A percentile compares a stretch with the other conserved stretches of the same genome.
Conservation (phyloP, 306 rosid species). For the Cicer arietinum region DNA sequence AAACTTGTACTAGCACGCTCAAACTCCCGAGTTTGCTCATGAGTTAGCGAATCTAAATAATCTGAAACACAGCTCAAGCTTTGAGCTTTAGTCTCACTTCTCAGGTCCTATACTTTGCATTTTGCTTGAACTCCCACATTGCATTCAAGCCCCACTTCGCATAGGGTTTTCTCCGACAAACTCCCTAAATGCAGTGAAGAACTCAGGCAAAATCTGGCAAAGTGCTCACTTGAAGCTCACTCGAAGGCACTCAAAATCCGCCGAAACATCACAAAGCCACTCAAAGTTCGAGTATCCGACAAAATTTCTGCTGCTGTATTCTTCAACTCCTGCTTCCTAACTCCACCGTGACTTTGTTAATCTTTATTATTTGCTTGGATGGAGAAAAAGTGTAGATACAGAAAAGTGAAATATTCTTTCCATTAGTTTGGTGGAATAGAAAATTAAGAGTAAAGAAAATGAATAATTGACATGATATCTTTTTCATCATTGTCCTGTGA, state of each 20-base stretch:
- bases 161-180: background rate
- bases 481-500: background rate
- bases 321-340: background rate
- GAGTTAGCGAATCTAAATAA: background rate
- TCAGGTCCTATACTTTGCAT: background rate
- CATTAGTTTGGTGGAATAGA: background rate
- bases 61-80: background rate
- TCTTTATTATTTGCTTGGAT: background rate
- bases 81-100: constrained; percentile 1
- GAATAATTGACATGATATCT: background rate
- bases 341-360: background rate
- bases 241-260: background rate
- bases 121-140: background rate
- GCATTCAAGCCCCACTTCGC: background rate
- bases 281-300: background rate
- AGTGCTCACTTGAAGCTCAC: background rate
- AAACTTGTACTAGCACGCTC: background rate
- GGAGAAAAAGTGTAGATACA: background rate
- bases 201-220: background rate
- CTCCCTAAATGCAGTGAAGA: background rate
- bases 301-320: background rate
- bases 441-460: background rate
- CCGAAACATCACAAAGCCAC: background rate
- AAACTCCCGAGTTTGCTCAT: background rate
- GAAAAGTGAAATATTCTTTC: background rate